phyloP scores from a whole-genome alignment of 208 protist species.

The Phytomonas sp. region DNA sequence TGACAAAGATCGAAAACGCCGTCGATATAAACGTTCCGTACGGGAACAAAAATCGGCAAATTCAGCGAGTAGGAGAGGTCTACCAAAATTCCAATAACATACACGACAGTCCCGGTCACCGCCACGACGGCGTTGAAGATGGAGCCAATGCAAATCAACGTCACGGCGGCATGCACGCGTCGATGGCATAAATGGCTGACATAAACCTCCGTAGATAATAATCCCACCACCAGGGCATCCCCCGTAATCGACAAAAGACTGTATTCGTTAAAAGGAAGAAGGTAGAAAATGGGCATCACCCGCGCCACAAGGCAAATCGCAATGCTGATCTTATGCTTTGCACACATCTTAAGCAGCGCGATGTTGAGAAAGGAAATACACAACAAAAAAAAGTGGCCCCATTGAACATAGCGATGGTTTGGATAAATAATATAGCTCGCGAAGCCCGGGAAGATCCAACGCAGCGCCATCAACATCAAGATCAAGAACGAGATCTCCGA shows the following conservation, averaged over 20 bases:
- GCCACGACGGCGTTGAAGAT: slow-evolving; percentile 83
- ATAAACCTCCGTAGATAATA: slow-evolving; percentile 83
- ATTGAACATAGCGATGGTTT: slow-evolving; percentile 19
- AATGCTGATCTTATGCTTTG: slow-evolving; percentile 54
- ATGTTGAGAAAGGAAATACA: slow-evolving; percentile 60
- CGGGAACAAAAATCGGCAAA: slow-evolving; percentile 85
- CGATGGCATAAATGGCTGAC: slow-evolving; percentile 76
- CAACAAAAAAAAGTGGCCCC: slow-evolving; percentile 41
- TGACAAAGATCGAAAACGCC: slow-evolving; percentile 92
- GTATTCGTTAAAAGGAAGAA: slow-evolving; percentile 64
- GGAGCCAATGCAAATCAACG: slow-evolving; percentile 74
- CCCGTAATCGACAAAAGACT: slow-evolving; percentile 68
- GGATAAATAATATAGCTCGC: slow-evolving; percentile 13
- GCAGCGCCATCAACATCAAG: slow-evolving; percentile 45
- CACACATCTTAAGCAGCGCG: slow-evolving; percentile 51
- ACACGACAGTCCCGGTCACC: slow-evolving; percentile 48
- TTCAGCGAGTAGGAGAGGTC: slow-evolving; percentile 84
- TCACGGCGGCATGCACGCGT: slow-evolving; percentile 78
- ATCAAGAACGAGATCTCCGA: slow-evolving; percentile 70
- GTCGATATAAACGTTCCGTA: slow-evolving; percentile 88
- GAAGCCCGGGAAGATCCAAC: slow-evolving; percentile 35
- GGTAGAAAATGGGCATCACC: slow-evolving; percentile 68
- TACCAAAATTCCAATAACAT: slow-evolving; percentile 75
- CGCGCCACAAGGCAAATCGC: slow-evolving; percentile 50
- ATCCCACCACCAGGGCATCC: slow-evolving; percentile 75